Percentiles rank a stretch among this genome's conserved stretches.
Evolutionary conservation across 2,329 filamentous ascomycete genomes (phyloP).

Genomic region (Calonectria henricotiae): DNA sequence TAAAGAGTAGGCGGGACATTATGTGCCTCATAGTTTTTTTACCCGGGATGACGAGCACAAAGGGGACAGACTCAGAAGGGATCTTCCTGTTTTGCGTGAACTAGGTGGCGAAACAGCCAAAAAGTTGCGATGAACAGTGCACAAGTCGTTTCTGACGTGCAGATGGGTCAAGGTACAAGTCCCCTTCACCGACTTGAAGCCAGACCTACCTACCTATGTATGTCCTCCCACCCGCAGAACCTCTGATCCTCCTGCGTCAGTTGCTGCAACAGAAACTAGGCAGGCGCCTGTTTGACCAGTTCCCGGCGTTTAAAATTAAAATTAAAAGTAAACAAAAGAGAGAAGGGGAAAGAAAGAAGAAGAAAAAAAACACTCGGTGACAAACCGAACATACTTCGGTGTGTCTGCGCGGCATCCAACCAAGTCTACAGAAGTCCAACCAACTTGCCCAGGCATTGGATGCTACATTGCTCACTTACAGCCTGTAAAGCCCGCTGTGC

Average conservation of each 20-base stretch:
- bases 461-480: conserved; percentile 20
- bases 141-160: conserved; percentile 31
- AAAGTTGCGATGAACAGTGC: conserved; percentile 17
- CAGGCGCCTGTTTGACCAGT: neutral
- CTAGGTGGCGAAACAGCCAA: conserved; percentile 19
- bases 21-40: conserved; percentile 31
- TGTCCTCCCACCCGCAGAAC: conserved; percentile 20
- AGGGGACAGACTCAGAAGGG: conserved; percentile 8
- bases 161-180: conserved; percentile 12
- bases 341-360: neutral
- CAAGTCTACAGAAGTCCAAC: conserved; percentile 10
- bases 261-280: conserved; percentile 13
- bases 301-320: conserved; percentile 1
- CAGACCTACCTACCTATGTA: neutral
- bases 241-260: conserved; percentile 3
- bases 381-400: neutral
- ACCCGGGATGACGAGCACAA: conserved; percentile 12
- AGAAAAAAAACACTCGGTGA: conserved; percentile 9
- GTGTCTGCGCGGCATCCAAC: conserved; percentile 27
- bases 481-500: conserved; percentile 18
- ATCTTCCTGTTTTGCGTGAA: conserved; percentile 20
- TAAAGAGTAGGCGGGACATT: conserved; percentile 24
- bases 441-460: conserved; percentile 22
- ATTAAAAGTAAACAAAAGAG: neutral
- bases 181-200: conserved; percentile 35